These are phyloP conservation scores for Erodium chrysanthum DNA, from an alignment of 441 rosid genomes.

Conservation along the genomic window DNA sequence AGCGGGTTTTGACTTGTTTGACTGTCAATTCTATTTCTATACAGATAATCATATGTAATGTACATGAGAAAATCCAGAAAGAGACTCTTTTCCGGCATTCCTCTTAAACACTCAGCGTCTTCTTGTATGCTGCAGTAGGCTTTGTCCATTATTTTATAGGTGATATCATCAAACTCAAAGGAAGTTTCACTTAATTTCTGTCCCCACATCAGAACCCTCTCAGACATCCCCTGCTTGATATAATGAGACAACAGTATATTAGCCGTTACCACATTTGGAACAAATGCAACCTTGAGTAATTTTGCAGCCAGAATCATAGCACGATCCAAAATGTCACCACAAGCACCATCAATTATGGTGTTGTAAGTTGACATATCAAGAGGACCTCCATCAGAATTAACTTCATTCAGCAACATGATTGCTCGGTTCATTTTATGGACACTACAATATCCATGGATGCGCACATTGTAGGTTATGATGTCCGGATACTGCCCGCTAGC, in stretches of 20 bases:
- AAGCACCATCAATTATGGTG: slow-evolving; percentile 45
- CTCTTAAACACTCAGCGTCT: slow-evolving; percentile 16
- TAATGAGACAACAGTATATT: slow-evolving; percentile 49
- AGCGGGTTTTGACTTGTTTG: slow-evolving; percentile 17
- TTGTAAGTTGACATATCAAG: slow-evolving; percentile 63
- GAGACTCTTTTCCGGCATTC: slow-evolving; percentile 38
- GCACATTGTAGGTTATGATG: slow-evolving; percentile 46
- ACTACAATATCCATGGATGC: slow-evolving; percentile 40
- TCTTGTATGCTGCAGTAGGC: slow-evolving; percentile 29
- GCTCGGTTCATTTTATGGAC: slow-evolving; percentile 39
- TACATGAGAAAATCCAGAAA: slow-evolving; percentile 63
- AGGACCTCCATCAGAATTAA: slow-evolving; percentile 42
- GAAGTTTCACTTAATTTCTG: slow-evolving; percentile 52
- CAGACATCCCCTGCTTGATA: slow-evolving; percentile 59
- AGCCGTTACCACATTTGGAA: slow-evolving; percentile 45
- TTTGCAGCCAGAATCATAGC: slow-evolving; percentile 58
- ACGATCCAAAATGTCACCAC: slow-evolving; percentile 43
- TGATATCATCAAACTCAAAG: slow-evolving; percentile 48
- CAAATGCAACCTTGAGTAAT: slow-evolving; percentile 60
- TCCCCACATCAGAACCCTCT: slow-evolving; percentile 49
- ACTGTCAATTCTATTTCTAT: slow-evolving; percentile 25
- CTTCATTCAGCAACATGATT: slow-evolving; percentile 44
- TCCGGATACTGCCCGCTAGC: slow-evolving; percentile 50
- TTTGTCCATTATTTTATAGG: slow-evolving; percentile 36
- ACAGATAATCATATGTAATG: slow-evolving; percentile 43